Conservation (phyloP, 2,329 filamentous ascomycete genomes). For the Alternaria triticimaculans region DNA sequence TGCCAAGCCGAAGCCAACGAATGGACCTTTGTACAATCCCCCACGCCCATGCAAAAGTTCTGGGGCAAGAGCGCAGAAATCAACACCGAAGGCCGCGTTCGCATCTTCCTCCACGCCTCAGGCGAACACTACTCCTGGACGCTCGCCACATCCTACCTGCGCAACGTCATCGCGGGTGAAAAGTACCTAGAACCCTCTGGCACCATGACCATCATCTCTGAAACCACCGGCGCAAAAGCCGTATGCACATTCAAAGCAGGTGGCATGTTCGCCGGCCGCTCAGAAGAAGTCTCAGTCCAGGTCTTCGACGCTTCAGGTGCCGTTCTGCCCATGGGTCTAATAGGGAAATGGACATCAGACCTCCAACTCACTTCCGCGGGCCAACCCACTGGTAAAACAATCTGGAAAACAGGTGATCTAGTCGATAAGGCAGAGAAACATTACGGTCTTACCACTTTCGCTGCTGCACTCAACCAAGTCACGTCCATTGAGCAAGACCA, state of each 20-base stretch:
- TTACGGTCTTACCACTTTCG: slow-evolving; percentile 89
- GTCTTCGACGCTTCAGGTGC: slow-evolving; percentile 71
- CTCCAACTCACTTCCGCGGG: slow-evolving; percentile 72
- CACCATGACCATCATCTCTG: slow-evolving; percentile 84
- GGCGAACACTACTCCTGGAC: slow-evolving; percentile 90
- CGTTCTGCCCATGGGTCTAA: slow-evolving; percentile 70
- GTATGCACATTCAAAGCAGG: slow-evolving; percentile 91
- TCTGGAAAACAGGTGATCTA: slow-evolving; percentile 81
- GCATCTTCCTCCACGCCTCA: slow-evolving; percentile 74
- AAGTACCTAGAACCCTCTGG: slow-evolving; percentile 97
- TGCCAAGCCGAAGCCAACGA: slow-evolving; percentile 86
- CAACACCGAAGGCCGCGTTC: slow-evolving; percentile 86
- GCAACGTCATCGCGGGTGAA: slow-evolving; percentile 96
- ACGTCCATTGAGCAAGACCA: slow-evolving; percentile 77
- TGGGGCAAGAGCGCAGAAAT: slow-evolving; percentile 98
- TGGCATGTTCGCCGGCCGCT: slow-evolving; percentile 95
- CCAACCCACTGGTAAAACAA: slow-evolving; percentile 65
- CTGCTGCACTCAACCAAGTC: slow-evolving; percentile 84
- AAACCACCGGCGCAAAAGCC: slow-evolving; percentile 82
- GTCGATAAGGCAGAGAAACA: slow-evolving; percentile 80
- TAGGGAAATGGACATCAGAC: slow-evolving; percentile 83
- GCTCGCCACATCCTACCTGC: slow-evolving; percentile 85
- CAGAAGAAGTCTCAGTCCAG: slow-evolving; percentile 85
- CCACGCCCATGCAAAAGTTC: slow-evolving; percentile 92
- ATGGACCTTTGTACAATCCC: slow-evolving; percentile 89